Evolutionary conservation across 306 rosid species (phyloP), one percentile per base, ranked within the genome.

Genomic region (Sophora flavescens): DNA sequence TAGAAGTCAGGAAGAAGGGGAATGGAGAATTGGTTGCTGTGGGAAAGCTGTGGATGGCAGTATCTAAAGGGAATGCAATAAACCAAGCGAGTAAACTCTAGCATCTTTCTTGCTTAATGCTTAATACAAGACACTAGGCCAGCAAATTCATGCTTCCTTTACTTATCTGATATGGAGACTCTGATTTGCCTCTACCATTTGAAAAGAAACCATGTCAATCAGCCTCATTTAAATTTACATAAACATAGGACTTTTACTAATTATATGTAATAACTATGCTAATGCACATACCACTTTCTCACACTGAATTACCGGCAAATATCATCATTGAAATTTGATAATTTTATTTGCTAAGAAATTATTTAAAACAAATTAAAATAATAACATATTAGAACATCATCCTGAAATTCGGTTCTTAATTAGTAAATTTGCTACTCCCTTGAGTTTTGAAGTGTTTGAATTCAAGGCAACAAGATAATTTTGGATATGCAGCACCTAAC

Each of bases 11-110:
- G 47, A 80, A 61, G 36, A 86, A 80, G 38, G 35, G 66, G 17
- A 79, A 52, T 26, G 75, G 72, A 58, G 84, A 71, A 72, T 18
- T 80, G 66, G 17, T 89, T 70, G 88, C 88, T 35, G 22, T 82
- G 10, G 87, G 84, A 15, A 84, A 78, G 73, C 72, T 77, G 57
- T 86, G 87, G 88, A 30, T 30, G 32, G 32, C 15, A 32, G 6
- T 48, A 11, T 2, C 62, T n/a, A 54, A 7, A 39, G 18, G 12
- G n/a, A 60, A 22, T 15, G 7, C 26, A 18, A 57, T 2, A 15
- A 26, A 0, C 61, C 68, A 35, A 52, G 17, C 62, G 0, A 68
- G 78, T 42, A 68, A 78, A 45, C 77, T 79, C 32, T 83, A 41
- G 44, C 42, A 30, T 13, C 15, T 22, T 22, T 12, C 2, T 52